Evolutionary conservation across 2,329 filamentous ascomycete genomes (phyloP).

Genomic region (Podosphaera xanthii): DNA sequence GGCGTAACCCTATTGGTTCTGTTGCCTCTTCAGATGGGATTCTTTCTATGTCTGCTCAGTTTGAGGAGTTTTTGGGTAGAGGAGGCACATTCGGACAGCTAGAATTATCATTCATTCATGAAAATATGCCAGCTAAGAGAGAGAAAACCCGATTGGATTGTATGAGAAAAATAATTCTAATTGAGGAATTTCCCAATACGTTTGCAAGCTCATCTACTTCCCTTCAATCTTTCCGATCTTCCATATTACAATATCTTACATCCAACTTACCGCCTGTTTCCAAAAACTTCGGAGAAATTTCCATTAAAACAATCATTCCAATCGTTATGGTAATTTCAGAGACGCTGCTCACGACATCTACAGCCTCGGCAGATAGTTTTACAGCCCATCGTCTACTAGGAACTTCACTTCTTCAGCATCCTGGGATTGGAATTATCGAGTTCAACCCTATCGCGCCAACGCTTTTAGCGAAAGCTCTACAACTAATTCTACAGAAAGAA

Average conservation of each 20-base stretch:
- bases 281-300: slow-evolving; percentile 19
- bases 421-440: slow-evolving; percentile 57
- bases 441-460: slow-evolving; percentile 87
- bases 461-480: slow-evolving; percentile 62
- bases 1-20: slow-evolving; percentile 58
- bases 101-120: slow-evolving; percentile 19
- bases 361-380: slow-evolving; percentile 70
- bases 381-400: slow-evolving; percentile 80
- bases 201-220: slow-evolving; percentile 41
- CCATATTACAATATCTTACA: slow-evolving; percentile 53
- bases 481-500: slow-evolving; percentile 66
- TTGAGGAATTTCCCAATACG: slow-evolving; percentile 67
- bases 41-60: slow-evolving; percentile 52
- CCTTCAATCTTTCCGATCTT: slow-evolving; percentile 48
- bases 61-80: slow-evolving; percentile 75
- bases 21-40: slow-evolving; percentile 35
- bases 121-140: slow-evolving; percentile 13
- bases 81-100: slow-evolving; percentile 62
- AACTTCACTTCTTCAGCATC: slow-evolving; percentile 63
- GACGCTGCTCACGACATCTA: slow-evolving; percentile 65
- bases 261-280: slow-evolving; percentile 35
- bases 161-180: slow-evolving; percentile 37
- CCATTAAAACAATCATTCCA: slow-evolving; percentile 33
- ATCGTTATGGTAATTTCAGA: slow-evolving; percentile 84
- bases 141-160: slow-evolving; percentile 13